Evolutionary conservation across 1,284 basidiomycete species (phyloP).

Genomic region (Cystobasidium sp.): DNA sequence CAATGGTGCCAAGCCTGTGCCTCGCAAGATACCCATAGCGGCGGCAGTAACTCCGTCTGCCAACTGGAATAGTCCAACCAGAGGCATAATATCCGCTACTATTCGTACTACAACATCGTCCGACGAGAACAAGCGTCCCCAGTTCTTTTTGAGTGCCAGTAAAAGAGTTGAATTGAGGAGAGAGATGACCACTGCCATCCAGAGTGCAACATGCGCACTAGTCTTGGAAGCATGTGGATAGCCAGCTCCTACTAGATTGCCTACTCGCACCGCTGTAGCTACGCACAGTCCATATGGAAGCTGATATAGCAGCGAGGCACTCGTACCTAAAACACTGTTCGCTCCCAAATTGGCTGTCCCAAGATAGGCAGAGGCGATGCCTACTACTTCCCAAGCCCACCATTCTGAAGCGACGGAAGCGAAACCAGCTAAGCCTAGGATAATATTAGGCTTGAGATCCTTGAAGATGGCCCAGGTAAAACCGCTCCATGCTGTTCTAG

Average conservation of each 20-base stretch:
- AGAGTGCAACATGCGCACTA: slow-evolving; percentile 53
- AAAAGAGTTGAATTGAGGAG: slow-evolving; percentile 56
- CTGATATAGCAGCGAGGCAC: slow-evolving; percentile 54
- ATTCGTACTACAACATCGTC: slow-evolving; percentile 56
- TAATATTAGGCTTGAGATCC: slow-evolving; percentile 71
- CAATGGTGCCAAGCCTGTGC: slow-evolving; percentile 55
- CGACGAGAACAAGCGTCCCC: slow-evolving; percentile 57
- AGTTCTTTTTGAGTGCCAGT: slow-evolving; percentile 54
- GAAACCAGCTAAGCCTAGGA: slow-evolving; percentile 74
- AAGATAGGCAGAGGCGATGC: slow-evolving; percentile 56
- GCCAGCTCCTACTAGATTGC: slow-evolving; percentile 57
- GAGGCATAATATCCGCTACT: slow-evolving; percentile 54
- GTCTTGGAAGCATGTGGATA: slow-evolving; percentile 55
- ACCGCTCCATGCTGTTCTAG: slow-evolving; percentile 82
- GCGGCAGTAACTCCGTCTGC: slow-evolving; percentile 57
- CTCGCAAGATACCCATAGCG: slow-evolving; percentile 56
- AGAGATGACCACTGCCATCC: slow-evolving; percentile 54
- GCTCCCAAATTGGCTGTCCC: slow-evolving; percentile 62
- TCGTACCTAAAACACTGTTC: slow-evolving; percentile 59
- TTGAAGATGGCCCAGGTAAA: slow-evolving; percentile 70
- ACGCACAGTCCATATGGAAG: slow-evolving; percentile 57
- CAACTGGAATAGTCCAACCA: slow-evolving; percentile 58
- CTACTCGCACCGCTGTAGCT: slow-evolving; percentile 57
- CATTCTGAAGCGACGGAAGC: slow-evolving; percentile 72
- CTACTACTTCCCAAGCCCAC: slow-evolving; percentile 54